Evolutionary conservation across 257 asterid genomes (phyloP), one percentile per base, ranked within the genome.

Genomic region (Primulina tabacum): DNA sequence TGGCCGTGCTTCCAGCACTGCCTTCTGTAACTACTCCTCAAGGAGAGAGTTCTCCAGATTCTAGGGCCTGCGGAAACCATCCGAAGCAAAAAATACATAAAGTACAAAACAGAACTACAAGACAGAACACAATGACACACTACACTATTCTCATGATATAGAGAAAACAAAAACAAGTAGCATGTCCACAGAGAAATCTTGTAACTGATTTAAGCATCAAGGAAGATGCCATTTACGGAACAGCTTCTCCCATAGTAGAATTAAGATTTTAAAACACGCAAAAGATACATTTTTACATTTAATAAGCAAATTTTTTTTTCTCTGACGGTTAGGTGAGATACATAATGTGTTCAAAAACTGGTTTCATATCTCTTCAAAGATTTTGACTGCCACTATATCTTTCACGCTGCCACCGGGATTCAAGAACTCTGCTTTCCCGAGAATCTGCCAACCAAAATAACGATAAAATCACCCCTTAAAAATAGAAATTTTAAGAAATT

Each of bases 331-430:
- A 2, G 40, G 8, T 50, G 59, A 33, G 38, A 29, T 38, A 7
- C 53, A 43, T 1, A 43, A 43, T 43, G 53, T 4, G 56, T 50
- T 50, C 7, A 5, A 50, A 14, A 50, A 14, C 2, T 43, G 55
- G 56, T 16, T 50, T 50, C 20, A 12, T 55, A 90, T 97, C 96
- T 93, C 99, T 86, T 93, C 87, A 69, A 93, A 85, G 72, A 93
- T 89, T 78, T 90, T 85, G 62, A 93, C 91, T 0, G 97, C 97
- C 53, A 90, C 96, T 76, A 97, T 85, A 69, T 93, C 99, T 80
- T 93, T 90, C 56, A 93, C 97, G 72, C 97, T 93, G 56, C 99
- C 99, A 35, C 99, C 97, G 17, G 99, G 99, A 70, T 93, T 93
- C 78, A 90, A 79, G 78, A 93, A 93, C 82, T 93, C 99, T 8